Evolutionary conservation across 495 filamentous ascomycete species (phyloP).

Genomic region (Penicillium subrubescens): DNA sequence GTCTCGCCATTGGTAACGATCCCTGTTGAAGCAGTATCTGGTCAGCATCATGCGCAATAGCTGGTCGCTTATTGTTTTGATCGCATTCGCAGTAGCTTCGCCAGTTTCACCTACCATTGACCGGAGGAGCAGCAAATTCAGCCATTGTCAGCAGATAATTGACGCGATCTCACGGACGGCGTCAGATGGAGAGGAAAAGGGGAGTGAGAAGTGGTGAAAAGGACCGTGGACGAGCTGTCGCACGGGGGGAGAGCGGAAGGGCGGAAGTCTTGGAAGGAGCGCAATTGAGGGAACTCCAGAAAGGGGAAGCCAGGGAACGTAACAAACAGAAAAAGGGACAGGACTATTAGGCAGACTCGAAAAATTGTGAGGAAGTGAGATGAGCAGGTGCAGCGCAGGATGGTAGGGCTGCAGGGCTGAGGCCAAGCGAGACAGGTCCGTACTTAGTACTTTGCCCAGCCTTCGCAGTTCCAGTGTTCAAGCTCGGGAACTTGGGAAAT

Average conservation of each 20-base stretch:
- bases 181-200: not conserved
- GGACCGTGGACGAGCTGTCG: constrained; percentile 15
- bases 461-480: not conserved
- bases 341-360: constrained; percentile 10
- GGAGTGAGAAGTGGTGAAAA: not conserved
- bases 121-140: constrained; percentile 12
- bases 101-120: constrained; percentile 17
- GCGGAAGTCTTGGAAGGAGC: not conserved
- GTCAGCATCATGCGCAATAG: constrained; percentile 1
- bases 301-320: not conserved
- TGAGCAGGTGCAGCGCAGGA: not conserved
- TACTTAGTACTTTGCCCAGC: constrained; percentile 1
- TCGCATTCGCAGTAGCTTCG: not conserved
- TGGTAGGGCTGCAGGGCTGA: constrained; percentile 34
- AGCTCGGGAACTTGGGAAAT: not conserved
- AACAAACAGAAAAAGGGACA: not conserved
- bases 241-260: constrained; percentile 14
- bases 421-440: constrained; percentile 22
- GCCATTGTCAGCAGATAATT: constrained; percentile 15
- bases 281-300: not conserved
- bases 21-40: constrained; percentile 5
- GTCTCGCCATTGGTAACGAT: constrained; percentile 22
- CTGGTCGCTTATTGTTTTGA: not conserved
- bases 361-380: not conserved
- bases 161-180: constrained; percentile 11